Percentiles rank a stretch among this genome's conserved stretches.
Evolutionary conservation across 1,139 yeast genomes (phyloP).

Genomic region (Martiniozyma asiatica): DNA sequence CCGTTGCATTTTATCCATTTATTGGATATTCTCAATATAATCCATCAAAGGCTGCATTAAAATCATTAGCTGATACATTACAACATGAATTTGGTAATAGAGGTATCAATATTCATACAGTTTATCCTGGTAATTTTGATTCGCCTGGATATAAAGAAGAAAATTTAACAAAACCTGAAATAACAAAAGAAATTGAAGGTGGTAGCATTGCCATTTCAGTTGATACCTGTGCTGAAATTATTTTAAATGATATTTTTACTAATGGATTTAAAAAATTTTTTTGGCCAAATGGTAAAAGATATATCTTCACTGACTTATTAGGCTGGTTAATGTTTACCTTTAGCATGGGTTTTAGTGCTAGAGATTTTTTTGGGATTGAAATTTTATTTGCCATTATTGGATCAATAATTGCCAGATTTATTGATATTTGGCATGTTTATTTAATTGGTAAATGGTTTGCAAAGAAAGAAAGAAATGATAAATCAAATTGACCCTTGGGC

Average conservation of each 20-base stretch:
- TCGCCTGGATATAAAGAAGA: conserved; percentile 84
- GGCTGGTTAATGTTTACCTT: conserved; percentile 74
- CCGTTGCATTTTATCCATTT: conserved; percentile 72
- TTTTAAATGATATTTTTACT: conserved; percentile 26
- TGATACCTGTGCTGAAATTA: conserved; percentile 50
- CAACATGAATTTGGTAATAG: conserved; percentile 73
- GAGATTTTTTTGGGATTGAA: conserved; percentile 49
- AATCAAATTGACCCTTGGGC: neutral
- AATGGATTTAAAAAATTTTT: neutral
- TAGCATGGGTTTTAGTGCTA: conserved; percentile 59
- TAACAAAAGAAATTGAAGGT: conserved; percentile 79
- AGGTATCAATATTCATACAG: conserved; percentile 46
- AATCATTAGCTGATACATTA: conserved; percentile 60
- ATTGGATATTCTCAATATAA: conserved; percentile 89
- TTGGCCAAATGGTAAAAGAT: conserved; percentile 45
- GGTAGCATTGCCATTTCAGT: conserved; percentile 62
- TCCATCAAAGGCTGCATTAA: conserved; percentile 76
- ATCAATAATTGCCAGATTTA: conserved; percentile 54
- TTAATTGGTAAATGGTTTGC: conserved; percentile 43
- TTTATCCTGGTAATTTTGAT: conserved; percentile 80
- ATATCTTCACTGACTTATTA: conserved; percentile 69
- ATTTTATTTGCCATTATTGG: conserved; percentile 36
- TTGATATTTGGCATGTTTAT: conserved; percentile 37
- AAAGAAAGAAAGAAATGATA: conserved; percentile 12
- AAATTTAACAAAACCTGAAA: conserved; percentile 72